Conservation (phyloP, 192 early-diverging fungal species). For the Gonapodya prolifera region DNA sequence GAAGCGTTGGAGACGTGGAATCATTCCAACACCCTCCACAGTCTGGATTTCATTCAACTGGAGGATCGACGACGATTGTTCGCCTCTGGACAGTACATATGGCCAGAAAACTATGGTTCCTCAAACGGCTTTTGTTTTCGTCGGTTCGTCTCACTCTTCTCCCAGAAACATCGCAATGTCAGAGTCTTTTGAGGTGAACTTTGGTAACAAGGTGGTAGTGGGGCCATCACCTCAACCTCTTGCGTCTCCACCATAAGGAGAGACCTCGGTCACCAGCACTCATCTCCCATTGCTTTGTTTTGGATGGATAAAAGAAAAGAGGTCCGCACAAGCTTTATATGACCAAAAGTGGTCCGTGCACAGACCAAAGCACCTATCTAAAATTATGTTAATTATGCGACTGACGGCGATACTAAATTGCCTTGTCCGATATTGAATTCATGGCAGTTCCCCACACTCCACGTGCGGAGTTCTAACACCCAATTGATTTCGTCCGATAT, state of each 20-base stretch:
- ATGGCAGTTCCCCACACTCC: too few relatives aligned
- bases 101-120: background rate
- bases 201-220: background rate
- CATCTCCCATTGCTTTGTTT: background rate
- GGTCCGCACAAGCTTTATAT: too few relatives aligned
- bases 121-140: too few relatives aligned
- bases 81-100: background rate
- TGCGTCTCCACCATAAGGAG: background rate
- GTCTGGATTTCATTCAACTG: background rate
- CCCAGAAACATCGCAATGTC: too few relatives aligned
- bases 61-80: background rate
- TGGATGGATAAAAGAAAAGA: background rate
- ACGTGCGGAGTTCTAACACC: too few relatives aligned
- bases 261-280: background rate
- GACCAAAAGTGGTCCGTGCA: too few relatives aligned
- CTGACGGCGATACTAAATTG: too few relatives aligned
- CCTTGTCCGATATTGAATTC: too few relatives aligned
- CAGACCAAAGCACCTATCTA: too few relatives aligned
- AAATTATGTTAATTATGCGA: too few relatives aligned
- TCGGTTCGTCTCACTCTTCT: too few relatives aligned
- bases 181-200: background rate
- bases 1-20: background rate
- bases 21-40: background rate
- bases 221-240: background rate
- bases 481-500: too few relatives aligned